Evolutionary conservation across 2,329 filamentous ascomycete genomes (phyloP).

Genomic region (Fusarium bactridioides): DNA sequence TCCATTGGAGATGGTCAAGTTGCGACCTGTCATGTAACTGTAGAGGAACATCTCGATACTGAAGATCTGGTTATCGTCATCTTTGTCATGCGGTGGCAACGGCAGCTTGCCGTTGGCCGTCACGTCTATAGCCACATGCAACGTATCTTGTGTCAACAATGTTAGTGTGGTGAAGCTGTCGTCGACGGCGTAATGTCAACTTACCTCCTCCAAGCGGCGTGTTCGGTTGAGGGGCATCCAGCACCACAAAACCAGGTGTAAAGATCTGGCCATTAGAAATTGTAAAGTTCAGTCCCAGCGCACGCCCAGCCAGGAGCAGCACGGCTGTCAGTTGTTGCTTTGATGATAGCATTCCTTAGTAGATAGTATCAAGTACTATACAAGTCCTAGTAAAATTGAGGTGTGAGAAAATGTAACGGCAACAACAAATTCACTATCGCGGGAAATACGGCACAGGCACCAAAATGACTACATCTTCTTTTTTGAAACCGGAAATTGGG

Average conservation of each 20-base stretch:
- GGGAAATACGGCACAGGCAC: background rate
- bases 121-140: slow-evolving; percentile 73
- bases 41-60: slow-evolving; percentile 74
- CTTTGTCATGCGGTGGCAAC: slow-evolving; percentile 63
- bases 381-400: background rate
- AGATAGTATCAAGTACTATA: background rate
- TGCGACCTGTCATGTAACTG: slow-evolving; percentile 67
- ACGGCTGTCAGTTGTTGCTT: slow-evolving; percentile 1
- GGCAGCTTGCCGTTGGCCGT: slow-evolving; percentile 70
- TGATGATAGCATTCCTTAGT: slow-evolving; percentile 15
- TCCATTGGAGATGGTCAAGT: slow-evolving; percentile 74
- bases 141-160: slow-evolving; percentile 49
- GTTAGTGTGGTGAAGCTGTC: background rate
- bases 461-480: slow-evolving; percentile 10
- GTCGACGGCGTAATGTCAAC: slow-evolving; percentile 35
- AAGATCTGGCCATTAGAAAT: slow-evolving; percentile 72
- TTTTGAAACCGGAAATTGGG: slow-evolving; percentile 28
- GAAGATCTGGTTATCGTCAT: slow-evolving; percentile 64
- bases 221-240: slow-evolving; percentile 71
- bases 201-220: slow-evolving; percentile 70
- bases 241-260: slow-evolving; percentile 72
- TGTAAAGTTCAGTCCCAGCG: slow-evolving; percentile 58
- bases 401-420: background rate
- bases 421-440: background rate
- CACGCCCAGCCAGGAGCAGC: slow-evolving; percentile 37